A percentile compares a stretch with the other conserved stretches of the same genome.
These are phyloP conservation scores for Bipolaris zeicola DNA, from an alignment of 2,329 filamentous ascomycete species.

Conservation along the genomic window DNA sequence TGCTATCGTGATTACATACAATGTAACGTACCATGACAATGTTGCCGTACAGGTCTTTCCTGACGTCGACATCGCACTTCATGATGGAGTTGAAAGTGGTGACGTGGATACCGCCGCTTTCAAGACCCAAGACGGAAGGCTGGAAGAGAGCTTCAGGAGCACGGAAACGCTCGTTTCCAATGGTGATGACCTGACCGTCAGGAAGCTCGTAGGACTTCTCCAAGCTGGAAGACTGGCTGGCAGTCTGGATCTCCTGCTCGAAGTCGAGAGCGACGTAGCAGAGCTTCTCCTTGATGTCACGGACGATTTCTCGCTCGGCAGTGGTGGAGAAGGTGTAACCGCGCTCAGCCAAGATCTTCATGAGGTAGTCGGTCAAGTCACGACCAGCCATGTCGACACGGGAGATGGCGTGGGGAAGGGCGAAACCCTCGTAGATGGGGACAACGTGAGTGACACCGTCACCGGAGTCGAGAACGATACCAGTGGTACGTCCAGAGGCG, in stretches of 20 bases:
- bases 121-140: slow-evolving; percentile 96
- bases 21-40: slow-evolving; percentile 91
- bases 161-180: slow-evolving; percentile 99
- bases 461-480: slow-evolving; percentile 99
- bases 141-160: slow-evolving; percentile 99
- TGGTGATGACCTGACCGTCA: slow-evolving; percentile 99
- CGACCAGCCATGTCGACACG: slow-evolving; percentile 99
- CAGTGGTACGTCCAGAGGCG: slow-evolving; percentile 99
- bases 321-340: slow-evolving; percentile 99
- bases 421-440: slow-evolving; percentile 99
- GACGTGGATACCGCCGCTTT: slow-evolving; percentile 98
- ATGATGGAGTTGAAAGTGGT: slow-evolving; percentile 99
- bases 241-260: slow-evolving; percentile 99
- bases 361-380: slow-evolving; percentile 99
- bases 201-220: slow-evolving; percentile 99
- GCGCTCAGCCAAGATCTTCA: slow-evolving; percentile 99
- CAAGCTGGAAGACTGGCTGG: slow-evolving; percentile 95
- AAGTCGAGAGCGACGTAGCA: slow-evolving; percentile 99
- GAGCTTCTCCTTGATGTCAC: slow-evolving; percentile 99
- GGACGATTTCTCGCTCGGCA: slow-evolving; percentile 99
- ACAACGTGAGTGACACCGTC: slow-evolving; percentile 99
- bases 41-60: slow-evolving; percentile 99
- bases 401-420: slow-evolving; percentile 98
- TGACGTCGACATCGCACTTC: slow-evolving; percentile 99
- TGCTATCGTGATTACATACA: slow-evolving; percentile 2